A percentile compares a stretch with the other conserved stretches of the same genome.
Evolutionary conservation across 208 protist species (phyloP).

Genomic region (Trypanosoma platydactyli): DNA sequence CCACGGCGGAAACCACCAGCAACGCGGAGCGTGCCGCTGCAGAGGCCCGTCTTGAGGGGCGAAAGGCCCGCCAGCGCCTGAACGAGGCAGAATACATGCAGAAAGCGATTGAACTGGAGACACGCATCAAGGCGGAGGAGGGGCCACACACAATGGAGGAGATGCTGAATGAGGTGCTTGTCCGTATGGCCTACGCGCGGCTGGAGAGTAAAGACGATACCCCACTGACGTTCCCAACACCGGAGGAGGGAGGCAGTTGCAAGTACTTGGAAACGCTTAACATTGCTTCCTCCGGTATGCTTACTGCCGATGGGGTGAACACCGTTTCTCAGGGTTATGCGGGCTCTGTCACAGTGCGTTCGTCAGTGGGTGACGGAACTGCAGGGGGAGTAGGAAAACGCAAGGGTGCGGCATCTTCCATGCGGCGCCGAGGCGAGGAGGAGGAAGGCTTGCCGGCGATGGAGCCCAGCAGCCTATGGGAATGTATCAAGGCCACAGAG

Average conservation of each 20-base stretch:
- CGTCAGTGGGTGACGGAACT: not conserved
- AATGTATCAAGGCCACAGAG: slow-evolving; percentile 41
- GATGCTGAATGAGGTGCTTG: slow-evolving; percentile 92
- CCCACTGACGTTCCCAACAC: slow-evolving; percentile 62
- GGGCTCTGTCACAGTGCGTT: slow-evolving; percentile 10
- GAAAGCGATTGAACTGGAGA: slow-evolving; percentile 73
- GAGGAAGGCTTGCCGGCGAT: slow-evolving; percentile 40
- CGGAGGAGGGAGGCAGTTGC: slow-evolving; percentile 86
- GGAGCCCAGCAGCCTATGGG: slow-evolving; percentile 57
- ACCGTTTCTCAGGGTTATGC: not conserved
- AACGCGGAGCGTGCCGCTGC: slow-evolving; percentile 39
- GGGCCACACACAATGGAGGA: slow-evolving; percentile 93
- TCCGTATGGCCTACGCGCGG: slow-evolving; percentile 89
- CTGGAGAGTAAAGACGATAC: slow-evolving; percentile 74
- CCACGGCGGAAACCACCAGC: slow-evolving; percentile 35
- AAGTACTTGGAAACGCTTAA: slow-evolving; percentile 43
- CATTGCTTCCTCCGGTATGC: not conserved
- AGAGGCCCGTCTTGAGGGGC: slow-evolving; percentile 42
- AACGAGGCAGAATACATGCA: slow-evolving; percentile 87
- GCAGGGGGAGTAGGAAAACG: slow-evolving; percentile 1
- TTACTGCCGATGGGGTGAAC: not conserved
- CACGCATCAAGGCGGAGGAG: slow-evolving; percentile 85
- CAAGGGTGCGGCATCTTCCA: slow-evolving; percentile 18
- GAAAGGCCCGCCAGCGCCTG: slow-evolving; percentile 86
- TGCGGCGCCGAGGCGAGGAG: slow-evolving; percentile 38